These are phyloP conservation scores for Aspergillus neotritici DNA, from an alignment of 2,329 filamentous ascomycete species.

Conservation along the genomic window DNA sequence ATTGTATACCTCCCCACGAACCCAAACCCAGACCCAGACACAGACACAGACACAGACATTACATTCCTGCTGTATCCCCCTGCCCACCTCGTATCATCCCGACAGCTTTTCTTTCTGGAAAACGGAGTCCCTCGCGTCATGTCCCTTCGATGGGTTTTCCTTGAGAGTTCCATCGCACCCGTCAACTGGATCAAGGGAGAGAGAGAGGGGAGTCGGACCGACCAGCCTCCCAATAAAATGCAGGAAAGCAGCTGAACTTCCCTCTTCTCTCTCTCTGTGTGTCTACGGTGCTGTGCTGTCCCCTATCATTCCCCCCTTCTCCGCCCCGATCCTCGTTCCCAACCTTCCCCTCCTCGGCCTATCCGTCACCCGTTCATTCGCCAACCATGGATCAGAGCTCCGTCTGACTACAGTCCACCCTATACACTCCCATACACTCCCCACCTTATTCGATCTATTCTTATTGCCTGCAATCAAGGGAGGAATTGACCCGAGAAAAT, in stretches of 20 bases:
- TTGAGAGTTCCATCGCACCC: conserved; percentile 5
- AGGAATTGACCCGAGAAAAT: no score
- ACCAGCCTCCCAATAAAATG: conserved; percentile 20
- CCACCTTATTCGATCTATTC: neutral
- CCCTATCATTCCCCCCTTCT: conserved; percentile 10
- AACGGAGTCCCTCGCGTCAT: neutral
- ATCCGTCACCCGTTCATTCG: conserved; percentile 8
- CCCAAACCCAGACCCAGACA: no score
- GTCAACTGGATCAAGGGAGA: conserved; percentile 1
- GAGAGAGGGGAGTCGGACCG: neutral
- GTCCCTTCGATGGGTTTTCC: neutral
- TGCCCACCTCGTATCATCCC: no score
- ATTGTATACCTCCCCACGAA: no score
- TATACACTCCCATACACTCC: conserved; percentile 4
- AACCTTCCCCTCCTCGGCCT: conserved; percentile 10
- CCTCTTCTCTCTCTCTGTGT: neutral
- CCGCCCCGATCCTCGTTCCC: conserved; percentile 18
- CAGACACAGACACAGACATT: no score
- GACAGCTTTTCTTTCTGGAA: neutral
- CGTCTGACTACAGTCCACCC: conserved; percentile 9
- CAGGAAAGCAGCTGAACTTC: conserved; percentile 15
- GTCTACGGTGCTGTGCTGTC: neutral
- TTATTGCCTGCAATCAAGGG: conserved; percentile 1
- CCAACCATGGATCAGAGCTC: conserved; percentile 10
- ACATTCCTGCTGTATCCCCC: no score